phyloP scores from a whole-genome alignment of 2,329 filamentous ascomycete genomes.

The Claviceps sp. region DNA sequence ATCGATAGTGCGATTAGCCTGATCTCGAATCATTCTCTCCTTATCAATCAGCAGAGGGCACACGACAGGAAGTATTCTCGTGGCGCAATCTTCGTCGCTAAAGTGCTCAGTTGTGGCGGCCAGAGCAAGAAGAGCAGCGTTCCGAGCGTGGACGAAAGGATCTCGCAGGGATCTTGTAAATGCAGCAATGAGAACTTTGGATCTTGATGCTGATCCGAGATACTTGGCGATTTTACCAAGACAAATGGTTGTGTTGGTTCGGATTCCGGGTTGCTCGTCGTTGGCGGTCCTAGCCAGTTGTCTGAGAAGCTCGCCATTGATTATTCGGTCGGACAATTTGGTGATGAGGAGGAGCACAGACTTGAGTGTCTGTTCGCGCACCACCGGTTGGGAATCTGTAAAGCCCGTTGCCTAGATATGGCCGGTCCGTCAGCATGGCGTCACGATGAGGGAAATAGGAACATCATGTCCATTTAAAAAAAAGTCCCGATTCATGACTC shows the following conservation, averaged over 20 bases:
- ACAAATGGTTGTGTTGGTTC: conserved; percentile 96
- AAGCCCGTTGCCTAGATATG: conserved; percentile 68
- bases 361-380: conserved; percentile 92
- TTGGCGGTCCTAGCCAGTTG: conserved; percentile 93
- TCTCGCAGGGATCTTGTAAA: conserved; percentile 83
- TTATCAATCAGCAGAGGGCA: conserved; percentile 83
- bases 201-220: conserved; percentile 61
- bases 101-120: conserved; percentile 78
- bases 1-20: conserved; percentile 81
- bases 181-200: conserved; percentile 85
- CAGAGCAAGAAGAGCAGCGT: conserved; percentile 76
- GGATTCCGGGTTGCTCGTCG: conserved; percentile 91
- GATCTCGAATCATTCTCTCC: conserved; percentile 86
- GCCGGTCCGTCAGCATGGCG: conserved; percentile 8
- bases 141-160: conserved; percentile 87
- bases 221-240: conserved; percentile 91
- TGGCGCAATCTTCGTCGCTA: conserved; percentile 77
- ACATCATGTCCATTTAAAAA: not conserved
- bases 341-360: conserved; percentile 75
- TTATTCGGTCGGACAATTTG: conserved; percentile 82
- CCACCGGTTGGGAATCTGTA: conserved; percentile 77
- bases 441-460: not conserved
- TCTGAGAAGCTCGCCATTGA: conserved; percentile 85
- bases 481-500: conserved; percentile 9
- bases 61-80: conserved; percentile 68